Base-by-base conservation (phyloP, 2,329 filamentous ascomycete genomes). In the Penicillium sp. region DNA sequence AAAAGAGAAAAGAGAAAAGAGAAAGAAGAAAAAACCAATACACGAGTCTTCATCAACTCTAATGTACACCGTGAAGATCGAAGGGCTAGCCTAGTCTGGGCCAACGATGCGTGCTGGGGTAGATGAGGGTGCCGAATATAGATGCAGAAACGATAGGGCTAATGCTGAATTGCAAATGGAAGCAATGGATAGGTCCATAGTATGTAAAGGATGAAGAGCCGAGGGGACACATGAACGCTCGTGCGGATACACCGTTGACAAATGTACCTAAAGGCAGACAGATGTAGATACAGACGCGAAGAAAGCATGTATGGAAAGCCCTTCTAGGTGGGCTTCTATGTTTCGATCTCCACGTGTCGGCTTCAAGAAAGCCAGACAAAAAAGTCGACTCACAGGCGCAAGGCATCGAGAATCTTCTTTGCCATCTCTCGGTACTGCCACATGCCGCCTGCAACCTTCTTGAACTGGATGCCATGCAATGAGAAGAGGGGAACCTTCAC, bases 371-470 rank as follows among this genome's bases (percentile, higher is more conserved):
- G 28, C 35, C 10, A 33, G 39, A 8, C 10, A n/a, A 31, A 12
- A 25, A 32, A 9, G 49, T 28, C 29, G 38, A 23, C 54, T 75
- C 74, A 95, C 55, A 97, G 79, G 66, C 84, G 84, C 59, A 98
- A 74, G 68, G 93, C 90, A 65, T 87, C 83, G 60, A 98, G 76
- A 63, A 98, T 96, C 62, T 90, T 90, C 71, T 95, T 91, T 31
- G 93, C 93, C 90, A 97, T 95, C 65, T 89, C 92, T 77, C 96
- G 95, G 75, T 95, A 98, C 71, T 96, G 91, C 91, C 92, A 97
- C 50, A 93, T 97, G 52, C 95, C 92, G 31, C 93, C 92, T 49
- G 88, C 83, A 59, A 97, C 86, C 67, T 93, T 90, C 79, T 98
- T 98, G 77, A 98, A 98, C 69, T 97, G 93, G 54, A 98, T 91